Base-by-base conservation (phyloP, 1,284 basidiomycete species). In the Fomitopsis palustris region DNA sequence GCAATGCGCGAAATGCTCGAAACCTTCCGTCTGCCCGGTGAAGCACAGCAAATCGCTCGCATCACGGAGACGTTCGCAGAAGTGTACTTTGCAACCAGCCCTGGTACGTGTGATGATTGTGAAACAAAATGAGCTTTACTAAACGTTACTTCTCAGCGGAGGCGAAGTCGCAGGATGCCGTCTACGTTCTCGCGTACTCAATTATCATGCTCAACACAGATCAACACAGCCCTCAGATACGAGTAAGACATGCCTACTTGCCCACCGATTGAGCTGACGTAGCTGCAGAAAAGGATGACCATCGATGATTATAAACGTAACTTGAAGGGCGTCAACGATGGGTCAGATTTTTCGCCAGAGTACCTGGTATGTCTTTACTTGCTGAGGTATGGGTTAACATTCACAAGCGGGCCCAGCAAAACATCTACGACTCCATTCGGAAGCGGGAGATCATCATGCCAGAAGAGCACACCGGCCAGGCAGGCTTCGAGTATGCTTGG, bases 151-250 rank as follows among this genome's bases (percentile, higher is more conserved):
- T 54, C 61, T 16, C 63, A 90, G 92, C 85, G 52, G 96, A 96
- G 70, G 90, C 99, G 67, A 93, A 91, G 69, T 90, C 81, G 45
- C 87, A 95, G 74, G 97, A 99, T 73, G 93, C 96, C 1, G 93
- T 95, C 23, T 97, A 98, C 75, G 92, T 99, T 3, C 77, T 99
- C 27, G 86, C 96, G 0, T 99, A 90, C 74, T 98, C 96, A 0
- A 89, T 99, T 64, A 98, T 99, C 74, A 87, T 99, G 95, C 85
- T 99, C 59, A 99, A 99, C 75, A 99, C 97, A 2, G 97, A 99
- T 77, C 84, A 88, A 60, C 96, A 98, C 74, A 98, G 94, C 72
- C 95, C 96, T n/a, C 95, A 98, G 81, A 85, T 96, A 64, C 79
- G 90, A 70, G 93, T 92, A 70, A 72, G 87, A n/a, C 23, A 73